Base-by-base conservation (phyloP, 306 rosid species). In the Sicyos baderoa region DNA sequence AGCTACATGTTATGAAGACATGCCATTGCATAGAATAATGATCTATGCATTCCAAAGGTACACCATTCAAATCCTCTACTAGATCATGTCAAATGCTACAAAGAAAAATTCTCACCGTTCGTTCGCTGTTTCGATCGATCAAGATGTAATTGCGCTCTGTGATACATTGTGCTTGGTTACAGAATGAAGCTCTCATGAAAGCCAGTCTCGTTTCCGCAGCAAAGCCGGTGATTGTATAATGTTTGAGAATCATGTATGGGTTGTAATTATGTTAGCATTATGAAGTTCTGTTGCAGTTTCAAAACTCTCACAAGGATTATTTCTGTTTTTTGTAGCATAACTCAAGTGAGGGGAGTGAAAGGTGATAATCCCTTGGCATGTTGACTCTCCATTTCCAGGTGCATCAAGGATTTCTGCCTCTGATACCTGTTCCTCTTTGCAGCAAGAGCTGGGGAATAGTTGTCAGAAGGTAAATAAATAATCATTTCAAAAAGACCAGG, bases 321-420 rank as follows among this genome's bases (percentile, higher is more conserved):
- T 62, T n/a, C 42, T 9, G n/a, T 62, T 32, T 32, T 25, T 25
- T 37, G 27, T 16, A 54, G 6, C 32, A 47, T 29, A 70, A 70
- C 35, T 72, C 68, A 72, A 37, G 45, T 72, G 23, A 71, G 65
- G 18, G 75, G 75, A 57, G 89, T 72, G 29, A 65, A 72, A 51
- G 90, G 87, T 57, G 95, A 78, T 76, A 79, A 47, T 79, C 93
- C 93, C 84, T 82, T 93, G 52, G 98, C 96, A 77, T 93, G 98
- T 78, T 87, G 96, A 74, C 98, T 93, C 76, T 93, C 98, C 98
- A 93, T 88, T 82, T 89, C 98, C 54, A 93, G 95, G 80, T 73
- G 83, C 95, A 88, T 88, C 71, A 93, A 78, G 22, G 95, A 89
- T 79, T 93, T 89, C 75, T 93, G 98, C 75, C 97, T 86, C 57